A percentile compares a stretch with the other conserved stretches of the same genome.
Evolutionary conservation across 331 rosid species (phyloP).

Genomic region (Dryas integrifolia): DNA sequence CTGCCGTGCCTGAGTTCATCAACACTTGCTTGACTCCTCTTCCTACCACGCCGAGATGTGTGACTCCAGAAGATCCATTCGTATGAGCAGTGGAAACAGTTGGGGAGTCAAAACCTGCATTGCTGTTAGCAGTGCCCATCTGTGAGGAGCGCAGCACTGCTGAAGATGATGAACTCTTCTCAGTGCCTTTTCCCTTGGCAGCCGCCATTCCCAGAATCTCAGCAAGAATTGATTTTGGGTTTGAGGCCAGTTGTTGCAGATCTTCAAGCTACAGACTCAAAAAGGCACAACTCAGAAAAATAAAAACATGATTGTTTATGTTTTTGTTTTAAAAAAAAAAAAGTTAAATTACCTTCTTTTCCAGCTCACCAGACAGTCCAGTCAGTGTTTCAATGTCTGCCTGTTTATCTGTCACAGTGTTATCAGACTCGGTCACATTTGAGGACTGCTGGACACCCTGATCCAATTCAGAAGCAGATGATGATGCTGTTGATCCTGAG

Average conservation of each 20-base stretch:
- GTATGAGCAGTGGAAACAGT: constrained; percentile 78
- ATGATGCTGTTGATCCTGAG: constrained; percentile 39
- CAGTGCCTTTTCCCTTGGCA: constrained; percentile 40
- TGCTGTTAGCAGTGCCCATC: constrained; percentile 52
- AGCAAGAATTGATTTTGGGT: constrained; percentile 70
- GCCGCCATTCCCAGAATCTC: constrained; percentile 71
- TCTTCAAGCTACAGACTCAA: constrained; percentile 83
- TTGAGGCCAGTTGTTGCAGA: constrained; percentile 67
- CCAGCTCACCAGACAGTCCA: constrained; percentile 79
- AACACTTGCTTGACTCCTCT: constrained; percentile 88
- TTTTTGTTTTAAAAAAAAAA: not conserved
- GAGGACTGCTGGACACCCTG: constrained; percentile 33
- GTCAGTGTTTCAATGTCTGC: constrained; percentile 79
- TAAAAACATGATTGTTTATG: not conserved
- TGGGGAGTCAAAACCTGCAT: constrained; percentile 78
- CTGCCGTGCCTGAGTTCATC: constrained; percentile 39
- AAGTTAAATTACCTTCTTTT: constrained; percentile 63
- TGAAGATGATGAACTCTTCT: constrained; percentile 41
- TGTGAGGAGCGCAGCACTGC: constrained; percentile 51
- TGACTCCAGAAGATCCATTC: constrained; percentile 71
- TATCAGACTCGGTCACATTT: constrained; percentile 34
- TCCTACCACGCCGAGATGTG: constrained; percentile 96
- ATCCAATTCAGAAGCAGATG: constrained; percentile 44
- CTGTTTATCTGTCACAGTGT: constrained; percentile 46
- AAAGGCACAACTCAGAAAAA: constrained; percentile 2